These are phyloP conservation scores for Sideroxylon spinosum DNA, from an alignment of 179 eudicot genomes.

Conservation along the genomic window DNA sequence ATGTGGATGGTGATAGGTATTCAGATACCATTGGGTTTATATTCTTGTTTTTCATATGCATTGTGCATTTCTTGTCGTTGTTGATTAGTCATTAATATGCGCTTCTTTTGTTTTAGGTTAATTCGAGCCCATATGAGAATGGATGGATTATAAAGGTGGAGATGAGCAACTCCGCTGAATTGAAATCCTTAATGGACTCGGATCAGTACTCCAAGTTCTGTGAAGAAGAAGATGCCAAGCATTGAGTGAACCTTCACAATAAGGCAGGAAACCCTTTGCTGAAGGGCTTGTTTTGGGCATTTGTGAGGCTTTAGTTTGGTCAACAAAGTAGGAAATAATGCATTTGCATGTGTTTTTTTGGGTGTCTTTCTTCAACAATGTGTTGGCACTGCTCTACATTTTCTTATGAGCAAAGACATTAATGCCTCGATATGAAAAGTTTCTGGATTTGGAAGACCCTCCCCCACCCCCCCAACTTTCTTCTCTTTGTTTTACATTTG, in stretches of 20 bases:
- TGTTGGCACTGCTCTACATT: neutral
- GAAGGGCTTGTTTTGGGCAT: neutral
- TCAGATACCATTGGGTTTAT: neutral
- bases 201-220: conserved; percentile 78
- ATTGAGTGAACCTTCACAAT: conserved; percentile 23
- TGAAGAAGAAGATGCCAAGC: conserved; percentile 83
- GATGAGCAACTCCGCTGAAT: conserved; percentile 43
- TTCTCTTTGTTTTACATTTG: neutral
- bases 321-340: neutral
- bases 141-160: conserved; percentile 98
- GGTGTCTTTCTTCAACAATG: neutral
- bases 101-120: conserved; percentile 34
- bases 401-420: neutral
- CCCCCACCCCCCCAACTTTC: no score
- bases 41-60: neutral
- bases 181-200: conserved; percentile 59
- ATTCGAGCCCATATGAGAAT: conserved; percentile 66
- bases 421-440: neutral
- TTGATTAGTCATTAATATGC: neutral
- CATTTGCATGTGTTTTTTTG: neutral
- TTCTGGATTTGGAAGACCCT: no score
- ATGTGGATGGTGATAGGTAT: no score
- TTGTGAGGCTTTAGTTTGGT: neutral
- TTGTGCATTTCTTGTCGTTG: conserved; percentile 5
- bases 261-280: neutral